A percentile compares a stretch with the other conserved stretches of the same genome.
Evolutionary conservation across 352 stramenopile genomes (phyloP).

Genomic region (Pythium biforme): DNA sequence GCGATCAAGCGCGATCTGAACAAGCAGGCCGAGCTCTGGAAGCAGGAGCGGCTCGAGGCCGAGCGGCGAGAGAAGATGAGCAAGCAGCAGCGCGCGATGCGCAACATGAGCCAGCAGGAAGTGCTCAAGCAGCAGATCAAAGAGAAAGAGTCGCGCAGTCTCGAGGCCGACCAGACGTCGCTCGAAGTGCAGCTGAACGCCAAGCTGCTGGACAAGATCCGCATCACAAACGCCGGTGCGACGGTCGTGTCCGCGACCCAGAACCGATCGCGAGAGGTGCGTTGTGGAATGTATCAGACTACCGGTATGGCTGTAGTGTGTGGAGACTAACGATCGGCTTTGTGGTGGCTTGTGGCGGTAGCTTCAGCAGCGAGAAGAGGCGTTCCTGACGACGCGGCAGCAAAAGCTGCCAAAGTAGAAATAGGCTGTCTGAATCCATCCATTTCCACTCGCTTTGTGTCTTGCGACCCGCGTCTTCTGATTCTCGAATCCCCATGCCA

Average conservation of each 20-base stretch:
- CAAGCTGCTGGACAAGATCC: slow-evolving; percentile 69
- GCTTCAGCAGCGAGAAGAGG: slow-evolving; percentile 55
- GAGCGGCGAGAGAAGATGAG: slow-evolving; percentile 50
- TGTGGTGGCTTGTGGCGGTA: slow-evolving; percentile 14
- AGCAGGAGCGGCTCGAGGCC: slow-evolving; percentile 55
- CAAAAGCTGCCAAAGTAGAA: slow-evolving; percentile 3
- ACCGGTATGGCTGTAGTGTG: not conserved
- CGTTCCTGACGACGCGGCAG: slow-evolving; percentile 30
- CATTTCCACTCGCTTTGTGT: not conserved
- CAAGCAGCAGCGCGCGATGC: slow-evolving; percentile 47
- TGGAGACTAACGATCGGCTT: not conserved
- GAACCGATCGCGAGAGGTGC: slow-evolving; percentile 69
- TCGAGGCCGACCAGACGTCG: slow-evolving; percentile 62
- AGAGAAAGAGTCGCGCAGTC: slow-evolving; percentile 57
- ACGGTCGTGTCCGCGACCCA: slow-evolving; percentile 69
- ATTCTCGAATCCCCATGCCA: too few species aligned
- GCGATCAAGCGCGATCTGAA: slow-evolving; percentile 56
- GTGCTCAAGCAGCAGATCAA: slow-evolving; percentile 67
- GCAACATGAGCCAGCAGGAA: slow-evolving; percentile 62
- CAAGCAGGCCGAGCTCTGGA: slow-evolving; percentile 84
- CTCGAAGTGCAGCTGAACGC: slow-evolving; percentile 78
- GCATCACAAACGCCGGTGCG: slow-evolving; percentile 41
- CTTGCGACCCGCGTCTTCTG: too few species aligned
- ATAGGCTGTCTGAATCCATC: not conserved
- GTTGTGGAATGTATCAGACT: too few species aligned